Evolutionary conservation across 2,329 filamentous ascomycete species (phyloP).

Genomic region (Fonsecaea erecta): DNA sequence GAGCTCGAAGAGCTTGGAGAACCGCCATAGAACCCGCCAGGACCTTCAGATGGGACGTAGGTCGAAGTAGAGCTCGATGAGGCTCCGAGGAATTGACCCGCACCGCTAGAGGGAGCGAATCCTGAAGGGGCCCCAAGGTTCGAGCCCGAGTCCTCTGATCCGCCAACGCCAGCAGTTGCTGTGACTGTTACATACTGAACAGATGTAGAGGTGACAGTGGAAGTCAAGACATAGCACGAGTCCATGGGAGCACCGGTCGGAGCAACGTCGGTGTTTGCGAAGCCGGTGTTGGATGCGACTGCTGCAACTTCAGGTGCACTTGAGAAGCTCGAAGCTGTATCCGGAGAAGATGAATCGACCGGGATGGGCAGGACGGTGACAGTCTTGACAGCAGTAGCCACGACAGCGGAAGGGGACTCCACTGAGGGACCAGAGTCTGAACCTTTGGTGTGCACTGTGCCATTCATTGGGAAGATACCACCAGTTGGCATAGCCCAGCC

Average conservation of each 20-base stretch:
- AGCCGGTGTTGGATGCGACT: neutral
- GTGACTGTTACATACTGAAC: slow-evolving; percentile 40
- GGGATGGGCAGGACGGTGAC: slow-evolving; percentile 29
- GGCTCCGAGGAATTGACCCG: neutral
- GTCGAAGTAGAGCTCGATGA: slow-evolving; percentile 16
- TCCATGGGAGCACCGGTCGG: slow-evolving; percentile 4
- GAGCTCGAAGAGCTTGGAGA: neutral
- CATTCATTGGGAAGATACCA: slow-evolving; percentile 27
- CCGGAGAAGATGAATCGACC: slow-evolving; percentile 18
- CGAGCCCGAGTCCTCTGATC: slow-evolving; percentile 13
- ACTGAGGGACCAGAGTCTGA: slow-evolving; percentile 26
- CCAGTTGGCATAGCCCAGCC: slow-evolving; percentile 28
- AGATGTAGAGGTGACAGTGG: slow-evolving; percentile 37
- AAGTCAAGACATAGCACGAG: slow-evolving; percentile 25
- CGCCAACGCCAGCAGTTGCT: slow-evolving; percentile 23
- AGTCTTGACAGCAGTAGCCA: slow-evolving; percentile 26
- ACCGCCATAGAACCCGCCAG: slow-evolving; percentile 5
- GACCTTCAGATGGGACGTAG: slow-evolving; percentile 1
- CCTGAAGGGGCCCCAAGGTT: slow-evolving; percentile 7
- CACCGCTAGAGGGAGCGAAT: neutral
- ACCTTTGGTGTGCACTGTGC: slow-evolving; percentile 25
- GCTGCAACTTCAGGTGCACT: slow-evolving; percentile 17
- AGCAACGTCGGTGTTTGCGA: slow-evolving; percentile 15
- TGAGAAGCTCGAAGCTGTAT: slow-evolving; percentile 19
- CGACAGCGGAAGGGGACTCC: slow-evolving; percentile 22